Evolutionary conservation across 2,329 filamentous ascomycete genomes (phyloP), one percentile per base, ranked within the genome.

Genomic region (Aspergillus transmontanensis): DNA sequence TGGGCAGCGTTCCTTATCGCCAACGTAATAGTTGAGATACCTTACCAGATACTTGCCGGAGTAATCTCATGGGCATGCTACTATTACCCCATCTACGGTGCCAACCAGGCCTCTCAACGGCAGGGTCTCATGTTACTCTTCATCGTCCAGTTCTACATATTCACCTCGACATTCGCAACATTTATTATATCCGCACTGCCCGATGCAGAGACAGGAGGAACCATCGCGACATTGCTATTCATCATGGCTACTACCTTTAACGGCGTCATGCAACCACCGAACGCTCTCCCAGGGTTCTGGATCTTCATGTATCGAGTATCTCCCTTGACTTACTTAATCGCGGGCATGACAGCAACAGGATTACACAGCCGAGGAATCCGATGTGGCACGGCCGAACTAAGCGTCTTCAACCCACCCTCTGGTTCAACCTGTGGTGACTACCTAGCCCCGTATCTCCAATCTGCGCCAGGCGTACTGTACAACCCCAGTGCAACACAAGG

Each of bases 1-100:
- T 96, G 92, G 93, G 88, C 90, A 74, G 87, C 92, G 6, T 96
- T 96, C 74, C 91, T 96, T 84, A 81, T 94, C 34, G 88, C 90
- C 62, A 91, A 94, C 76, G 90, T 97, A 67, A 80, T 93, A 34
- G 92, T 94, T 63, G 94, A 97, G 76, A 81, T 97, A 2, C 92
- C 93, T 0, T 97, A 91, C 89, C 93, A 96, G 74, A 85, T 88
- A 0, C 78, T 95, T 50, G 68, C 91, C 84, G 86, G 88, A 4
- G 84, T 89, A n/a, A 79, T 96, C 67, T 89, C 94, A 81, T 96
- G 84, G 82, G 84, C 92, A 72, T 89, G 84, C 75, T 94, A 91
- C 87, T 97, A 96, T 82, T 97, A 94, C 75, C 92, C 93, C 1
- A 86, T 96, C 2, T 79, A 83, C 19, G 82, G 82, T 1, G 87